Evolutionary conservation across 345 rosid genomes (phyloP), one percentile per base, ranked within the genome.

Genomic region (Bruguiera parviflora): DNA sequence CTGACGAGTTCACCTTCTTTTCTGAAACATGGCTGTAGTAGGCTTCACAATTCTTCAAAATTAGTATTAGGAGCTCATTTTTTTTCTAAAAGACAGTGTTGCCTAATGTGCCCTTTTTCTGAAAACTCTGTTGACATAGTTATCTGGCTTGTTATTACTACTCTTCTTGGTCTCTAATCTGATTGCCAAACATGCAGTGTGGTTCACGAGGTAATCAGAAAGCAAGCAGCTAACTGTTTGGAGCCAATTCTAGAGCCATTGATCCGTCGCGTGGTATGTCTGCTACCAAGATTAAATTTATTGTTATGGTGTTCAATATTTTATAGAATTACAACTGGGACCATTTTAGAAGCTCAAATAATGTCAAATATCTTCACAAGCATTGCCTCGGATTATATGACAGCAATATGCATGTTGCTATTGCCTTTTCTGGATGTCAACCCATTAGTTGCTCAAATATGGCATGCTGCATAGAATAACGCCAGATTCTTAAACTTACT

Each of bases 221-320:
- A 83, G 80, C 86, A 83, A 59, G 83, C 92, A 11, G 84, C 89
- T 68, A 86, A 89, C 73, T 86, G 82, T 71, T 75, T 84, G 73
- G 98, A 90, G 82, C 97, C 95, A 7, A 82, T 85, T 85, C 79
- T 94, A 52, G 98, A 91, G 85, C 99, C 99, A 9, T 80, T 95
- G 79, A 87, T 95, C 68, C 96, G 99, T 47, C 86, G 86, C 77
- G 99, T 95, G 96, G 99, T 95, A 83, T 8, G 92, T 73, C 37
- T 64, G 37, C 29, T 24, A n/a, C 31, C 59, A 56, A 62, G 8
- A 39, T 65, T 29, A 65, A 25, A 58, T 53, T 43, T 29, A 24
- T 57, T 57, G 58, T 43, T 35, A 13, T 28, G 55, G 37, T 7
- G 28, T 43, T 69, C 16, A 37, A 21, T 58, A 53, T 11, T 22